phyloP scores from a whole-genome alignment of 805 yeast species.

The Suhomyces kilbournensis region DNA sequence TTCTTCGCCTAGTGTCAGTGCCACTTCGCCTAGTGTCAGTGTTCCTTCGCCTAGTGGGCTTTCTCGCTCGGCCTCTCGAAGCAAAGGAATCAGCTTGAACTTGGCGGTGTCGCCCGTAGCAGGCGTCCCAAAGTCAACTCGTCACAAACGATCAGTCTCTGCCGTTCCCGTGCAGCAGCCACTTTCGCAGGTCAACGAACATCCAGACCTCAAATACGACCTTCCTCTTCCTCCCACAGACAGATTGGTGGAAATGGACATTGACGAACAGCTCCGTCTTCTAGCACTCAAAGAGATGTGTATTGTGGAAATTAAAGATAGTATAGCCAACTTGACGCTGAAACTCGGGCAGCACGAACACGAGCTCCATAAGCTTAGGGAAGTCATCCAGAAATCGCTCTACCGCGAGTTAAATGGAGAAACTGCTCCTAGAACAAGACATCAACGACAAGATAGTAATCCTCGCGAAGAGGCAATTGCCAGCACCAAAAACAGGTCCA shows the following conservation, averaged over 20 bases:
- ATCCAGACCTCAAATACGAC: conserved; percentile 22
- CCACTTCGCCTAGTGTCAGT: not conserved
- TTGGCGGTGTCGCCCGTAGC: conserved; percentile 29
- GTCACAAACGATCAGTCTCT: not conserved
- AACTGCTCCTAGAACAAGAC: conserved; percentile 4
- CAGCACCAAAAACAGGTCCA: conserved; percentile 24
- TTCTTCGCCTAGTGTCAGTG: not conserved
- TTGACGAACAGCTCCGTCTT: conserved; percentile 54
- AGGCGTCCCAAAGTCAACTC: not conserved
- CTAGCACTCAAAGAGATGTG: conserved; percentile 70
- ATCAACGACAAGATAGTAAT: conserved; percentile 19
- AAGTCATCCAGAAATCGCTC: conserved; percentile 44
- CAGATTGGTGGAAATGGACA: conserved; percentile 29
- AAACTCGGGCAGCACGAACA: conserved; percentile 41
- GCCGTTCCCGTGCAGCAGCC: not conserved
- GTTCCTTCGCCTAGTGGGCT: not conserved
- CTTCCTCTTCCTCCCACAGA: conserved; percentile 31
- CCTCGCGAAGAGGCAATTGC: conserved; percentile 29
- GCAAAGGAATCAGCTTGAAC: conserved; percentile 33
- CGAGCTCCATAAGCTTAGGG: conserved; percentile 52
- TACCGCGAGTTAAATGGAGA: conserved; percentile 35
- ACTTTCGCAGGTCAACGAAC: not conserved
- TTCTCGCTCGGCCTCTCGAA: conserved; percentile 12
- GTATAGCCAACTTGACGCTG: conserved; percentile 42
- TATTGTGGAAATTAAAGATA: conserved; percentile 60